Base-by-base conservation (phyloP, 441 rosid species). In the Brassica hybrid region DNA sequence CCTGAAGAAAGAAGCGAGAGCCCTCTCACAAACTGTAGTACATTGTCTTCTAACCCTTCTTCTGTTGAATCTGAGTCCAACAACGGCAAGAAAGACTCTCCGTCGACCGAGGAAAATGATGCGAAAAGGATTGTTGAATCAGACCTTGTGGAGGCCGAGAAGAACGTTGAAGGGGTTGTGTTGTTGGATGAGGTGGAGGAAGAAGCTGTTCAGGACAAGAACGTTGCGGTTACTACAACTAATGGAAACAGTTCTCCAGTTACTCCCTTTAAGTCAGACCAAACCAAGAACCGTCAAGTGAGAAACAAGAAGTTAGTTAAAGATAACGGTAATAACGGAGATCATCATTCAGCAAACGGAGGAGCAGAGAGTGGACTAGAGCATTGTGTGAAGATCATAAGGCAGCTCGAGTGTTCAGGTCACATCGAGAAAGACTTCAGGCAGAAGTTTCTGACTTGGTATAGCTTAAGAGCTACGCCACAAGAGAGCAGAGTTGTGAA, bases 401-500 rank as follows among this genome's bases (percentile, higher is more conserved):
- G n/a, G n/a, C 87, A 93, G 90, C 76, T 96, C 7, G 99, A 96
- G 69, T 92, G 98, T 38, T 83, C 89, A 80, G 98, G 99, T 36
- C 93, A 94, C 76, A 86, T 96, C 0, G 97, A 90, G 68, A 92
- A 87, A 84, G 88, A 85, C 70, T 96, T 96, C 69, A 84, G 99
- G 80, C 97, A 92, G 87, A 96, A 96, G 80, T 94, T 96, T 82
- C 85, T 96, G 72, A 96, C 99, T 17, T 96, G 99, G 99, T 96
- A 89, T 78, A 90, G 97, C 85, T 84, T 92, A 71, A 86, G 91
- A 79, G 99, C 99, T 7, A 90, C 90, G 64, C 73, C 86, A 38
- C 92, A 88, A 82, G 99, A 96, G 86, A 76, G 79, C 1, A 84
- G 94, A 83, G 87, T 96, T 56, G 97, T 96, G 72, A 92, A 91